Conservation (phyloP, 2,329 filamentous ascomycete species). For the Cyphellophora europaea region DNA sequence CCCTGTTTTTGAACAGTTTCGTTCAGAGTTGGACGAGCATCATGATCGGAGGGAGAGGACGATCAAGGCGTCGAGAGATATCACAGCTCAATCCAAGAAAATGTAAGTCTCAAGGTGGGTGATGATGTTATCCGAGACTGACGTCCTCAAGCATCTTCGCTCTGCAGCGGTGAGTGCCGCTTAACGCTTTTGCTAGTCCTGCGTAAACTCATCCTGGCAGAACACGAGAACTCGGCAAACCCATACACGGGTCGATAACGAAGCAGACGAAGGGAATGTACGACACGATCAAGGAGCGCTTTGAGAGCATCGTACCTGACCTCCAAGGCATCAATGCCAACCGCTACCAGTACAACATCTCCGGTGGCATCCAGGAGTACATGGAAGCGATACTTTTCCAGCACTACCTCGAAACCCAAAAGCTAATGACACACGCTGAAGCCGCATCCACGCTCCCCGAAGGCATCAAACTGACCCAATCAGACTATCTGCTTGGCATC, state of each 20-base stretch:
- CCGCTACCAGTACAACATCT: conserved; percentile 72
- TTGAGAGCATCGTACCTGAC: conserved; percentile 60
- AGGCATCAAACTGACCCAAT: conserved; percentile 57
- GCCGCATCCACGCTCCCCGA: conserved; percentile 36
- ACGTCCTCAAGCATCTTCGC: conserved; percentile 75
- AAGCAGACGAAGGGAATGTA: conserved; percentile 63
- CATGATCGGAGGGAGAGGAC: conserved; percentile 85
- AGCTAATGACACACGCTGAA: conserved; percentile 59
- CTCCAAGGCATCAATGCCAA: conserved; percentile 69
- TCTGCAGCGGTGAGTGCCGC: conserved; percentile 57
- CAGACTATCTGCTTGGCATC: conserved; percentile 83
- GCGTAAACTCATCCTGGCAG: conserved; percentile 18
- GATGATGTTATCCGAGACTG: conserved; percentile 9
- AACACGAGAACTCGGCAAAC: conserved; percentile 29
- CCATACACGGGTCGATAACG: conserved; percentile 57
- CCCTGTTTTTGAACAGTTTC: conserved; percentile 76
- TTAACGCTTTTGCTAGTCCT: background rate
- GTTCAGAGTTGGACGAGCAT: conserved; percentile 83
- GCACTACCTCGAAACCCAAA: conserved; percentile 74
- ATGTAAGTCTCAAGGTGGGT: conserved; percentile 67
- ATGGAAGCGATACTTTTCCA: conserved; percentile 85
- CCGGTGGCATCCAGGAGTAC: conserved; percentile 78
- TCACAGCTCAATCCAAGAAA: conserved; percentile 93
- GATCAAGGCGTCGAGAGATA: conserved; percentile 83
- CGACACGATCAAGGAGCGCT: conserved; percentile 60